Conservation (phyloP, 2,329 filamentous ascomycete genomes). For the Emmonsiellopsis sp. region DNA sequence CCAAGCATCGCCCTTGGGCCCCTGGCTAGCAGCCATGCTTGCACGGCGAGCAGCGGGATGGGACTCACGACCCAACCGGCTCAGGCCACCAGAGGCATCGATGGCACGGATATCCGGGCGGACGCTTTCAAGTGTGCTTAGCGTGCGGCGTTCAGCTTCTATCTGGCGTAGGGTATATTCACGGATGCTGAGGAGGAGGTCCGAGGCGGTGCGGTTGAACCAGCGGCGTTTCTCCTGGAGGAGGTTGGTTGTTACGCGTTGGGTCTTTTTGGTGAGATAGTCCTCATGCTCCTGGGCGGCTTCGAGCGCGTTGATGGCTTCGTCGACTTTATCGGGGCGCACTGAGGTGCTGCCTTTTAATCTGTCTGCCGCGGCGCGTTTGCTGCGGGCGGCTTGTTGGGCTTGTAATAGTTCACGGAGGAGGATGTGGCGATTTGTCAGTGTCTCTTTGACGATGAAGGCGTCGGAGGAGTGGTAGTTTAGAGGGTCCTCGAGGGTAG, state of each 20-base stretch:
- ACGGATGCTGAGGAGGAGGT: slow-evolving; percentile 71
- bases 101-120: slow-evolving; percentile 88
- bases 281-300: slow-evolving; percentile 76
- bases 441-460: slow-evolving; percentile 94
- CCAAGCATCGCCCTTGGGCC: slow-evolving; percentile 97
- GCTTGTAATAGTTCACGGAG: slow-evolving; percentile 88
- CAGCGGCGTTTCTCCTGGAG: slow-evolving; percentile 81
- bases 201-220: slow-evolving; percentile 78
- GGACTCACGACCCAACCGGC: slow-evolving; percentile 76
- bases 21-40: slow-evolving; percentile 78
- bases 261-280: slow-evolving; percentile 74
- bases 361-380: slow-evolving; percentile 76
- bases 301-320: slow-evolving; percentile 83
- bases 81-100: slow-evolving; percentile 81
- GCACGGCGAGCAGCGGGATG: slow-evolving; percentile 66
- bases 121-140: slow-evolving; percentile 88
- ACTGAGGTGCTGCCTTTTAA: slow-evolving; percentile 81
- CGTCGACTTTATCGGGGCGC: slow-evolving; percentile 89
- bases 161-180: slow-evolving; percentile 94
- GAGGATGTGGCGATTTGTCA: slow-evolving; percentile 95
- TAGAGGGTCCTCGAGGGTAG: slow-evolving; percentile 84
- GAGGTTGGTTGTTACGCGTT: slow-evolving; percentile 80
- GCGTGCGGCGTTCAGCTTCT: slow-evolving; percentile 82
- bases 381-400: slow-evolving; percentile 73
- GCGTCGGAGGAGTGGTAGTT: slow-evolving; percentile 93